Evolutionary conservation across 768 basidiomycete species (phyloP).

Genomic region (Udeniomyces megalosporus): DNA sequence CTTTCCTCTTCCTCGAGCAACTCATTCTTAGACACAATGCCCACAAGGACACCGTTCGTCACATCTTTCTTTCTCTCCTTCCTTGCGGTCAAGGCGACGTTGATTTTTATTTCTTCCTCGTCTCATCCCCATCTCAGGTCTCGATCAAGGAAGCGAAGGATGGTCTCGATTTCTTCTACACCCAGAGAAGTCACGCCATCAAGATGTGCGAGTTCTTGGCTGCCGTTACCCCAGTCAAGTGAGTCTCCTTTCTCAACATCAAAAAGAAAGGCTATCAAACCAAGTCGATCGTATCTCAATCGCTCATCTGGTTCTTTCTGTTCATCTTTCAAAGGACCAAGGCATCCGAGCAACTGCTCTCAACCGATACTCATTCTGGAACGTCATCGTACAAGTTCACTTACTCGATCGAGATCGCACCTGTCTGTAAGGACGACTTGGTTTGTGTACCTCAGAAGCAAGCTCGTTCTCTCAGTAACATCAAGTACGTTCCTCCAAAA

Average conservation of each 20-base stretch:
- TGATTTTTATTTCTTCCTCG: background rate
- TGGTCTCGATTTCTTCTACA: slow-evolving; percentile 94
- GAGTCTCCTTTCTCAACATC: slow-evolving; percentile 29
- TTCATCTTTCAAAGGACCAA: slow-evolving; percentile 56
- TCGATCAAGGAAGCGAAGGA: slow-evolving; percentile 82
- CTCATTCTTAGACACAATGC: slow-evolving; percentile 90
- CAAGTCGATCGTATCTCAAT: too few relatives aligned
- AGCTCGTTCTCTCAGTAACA: slow-evolving; percentile 69
- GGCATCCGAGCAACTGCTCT: slow-evolving; percentile 83
- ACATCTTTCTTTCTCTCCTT: background rate
- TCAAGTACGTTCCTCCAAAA: too few relatives aligned
- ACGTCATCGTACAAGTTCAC: slow-evolving; percentile 96
- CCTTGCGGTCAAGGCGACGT: background rate
- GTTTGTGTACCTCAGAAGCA: slow-evolving; percentile 73
- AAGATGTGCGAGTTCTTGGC: slow-evolving; percentile 92
- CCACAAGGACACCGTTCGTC: slow-evolving; percentile 42
- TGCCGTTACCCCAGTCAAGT: slow-evolving; percentile 78
- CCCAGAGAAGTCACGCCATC: slow-evolving; percentile 71
- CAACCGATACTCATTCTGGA: slow-evolving; percentile 74
- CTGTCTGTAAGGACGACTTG: slow-evolving; percentile 95
- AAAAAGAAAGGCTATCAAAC: too few relatives aligned
- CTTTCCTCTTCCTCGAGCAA: slow-evolving; percentile 93
- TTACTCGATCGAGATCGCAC: slow-evolving; percentile 91
- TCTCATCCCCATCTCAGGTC: slow-evolving; percentile 39
- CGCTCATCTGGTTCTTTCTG: too few relatives aligned